Conservation (phyloP, 2,329 filamentous ascomycete species). For the Sphaerostilbella broomeana region DNA sequence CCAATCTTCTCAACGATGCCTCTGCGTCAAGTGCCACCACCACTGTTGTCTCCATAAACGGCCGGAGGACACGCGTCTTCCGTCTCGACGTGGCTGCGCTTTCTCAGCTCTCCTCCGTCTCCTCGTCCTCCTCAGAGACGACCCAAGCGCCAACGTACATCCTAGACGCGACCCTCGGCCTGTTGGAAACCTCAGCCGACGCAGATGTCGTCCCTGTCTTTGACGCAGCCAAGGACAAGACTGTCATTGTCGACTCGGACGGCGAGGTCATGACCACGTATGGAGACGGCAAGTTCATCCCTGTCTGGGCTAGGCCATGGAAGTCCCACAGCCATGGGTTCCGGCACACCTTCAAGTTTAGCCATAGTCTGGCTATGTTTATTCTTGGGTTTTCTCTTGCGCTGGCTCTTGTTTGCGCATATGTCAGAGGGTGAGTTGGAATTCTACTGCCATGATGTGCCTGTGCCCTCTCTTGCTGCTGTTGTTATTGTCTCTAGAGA, state of each 20-base stretch:
- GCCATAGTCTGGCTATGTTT: constrained; percentile 15
- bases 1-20: no score
- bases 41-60: no score
- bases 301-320: constrained; percentile 3
- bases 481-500: not conserved
- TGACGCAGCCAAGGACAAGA: constrained; percentile 2
- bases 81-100: constrained; percentile 10
- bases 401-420: constrained; percentile 14
- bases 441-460: not conserved
- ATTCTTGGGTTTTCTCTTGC: constrained; percentile 16
- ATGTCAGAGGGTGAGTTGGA: constrained; percentile 15
- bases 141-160: constrained; percentile 5
- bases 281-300: constrained; percentile 8
- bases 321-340: not conserved
- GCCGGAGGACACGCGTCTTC: constrained; percentile 5
- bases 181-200: constrained; percentile 8
- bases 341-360: constrained; percentile 7
- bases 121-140: no score
- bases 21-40: not conserved
- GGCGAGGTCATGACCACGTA: constrained; percentile 14
- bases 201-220: constrained; percentile 14
- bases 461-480: not conserved
- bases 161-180: constrained; percentile 10
- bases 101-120: no score
- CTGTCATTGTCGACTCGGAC: constrained; percentile 15